phyloP scores from a whole-genome alignment of 352 stramenopile species.

The Pythium pectinolyticum region DNA sequence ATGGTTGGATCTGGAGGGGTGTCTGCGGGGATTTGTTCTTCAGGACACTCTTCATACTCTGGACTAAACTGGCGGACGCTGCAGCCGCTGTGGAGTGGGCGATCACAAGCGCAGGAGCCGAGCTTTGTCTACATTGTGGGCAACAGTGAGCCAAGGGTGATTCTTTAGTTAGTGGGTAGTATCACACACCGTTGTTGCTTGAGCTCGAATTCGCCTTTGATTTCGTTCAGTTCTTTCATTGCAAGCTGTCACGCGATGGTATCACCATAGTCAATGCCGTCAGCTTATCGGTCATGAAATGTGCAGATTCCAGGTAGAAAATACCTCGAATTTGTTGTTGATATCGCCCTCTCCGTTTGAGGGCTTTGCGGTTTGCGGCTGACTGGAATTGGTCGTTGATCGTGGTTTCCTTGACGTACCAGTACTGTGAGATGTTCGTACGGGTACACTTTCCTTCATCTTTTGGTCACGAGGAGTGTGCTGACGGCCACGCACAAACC shows the following conservation, averaged over 20 bases:
- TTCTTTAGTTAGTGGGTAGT: background rate
- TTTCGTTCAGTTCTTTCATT: conserved; percentile 51
- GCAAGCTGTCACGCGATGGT: no score
- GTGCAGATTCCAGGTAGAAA: background rate
- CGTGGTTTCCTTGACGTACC: conserved; percentile 3
- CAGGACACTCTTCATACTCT: background rate
- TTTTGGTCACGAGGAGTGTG: background rate
- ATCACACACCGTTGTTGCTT: conserved; percentile 36
- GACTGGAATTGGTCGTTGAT: background rate
- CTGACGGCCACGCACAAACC: conserved; percentile 9
- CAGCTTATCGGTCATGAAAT: background rate
- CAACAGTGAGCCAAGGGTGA: background rate
- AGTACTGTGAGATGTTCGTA: background rate
- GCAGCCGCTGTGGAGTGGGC: no score
- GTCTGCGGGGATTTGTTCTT: background rate
- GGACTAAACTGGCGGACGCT: no score
- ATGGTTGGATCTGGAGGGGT: background rate
- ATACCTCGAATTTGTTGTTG: conserved; percentile 52
- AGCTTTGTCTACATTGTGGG: background rate
- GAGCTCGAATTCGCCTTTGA: conserved; percentile 40
- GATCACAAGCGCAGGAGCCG: background rate
- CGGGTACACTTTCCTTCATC: background rate
- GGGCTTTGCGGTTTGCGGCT: background rate
- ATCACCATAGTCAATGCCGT: background rate
- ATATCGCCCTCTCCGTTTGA: conserved; percentile 27